phyloP scores from a whole-genome alignment of 2,329 filamentous ascomycete genomes.

The Pseudonectria buxi region DNA sequence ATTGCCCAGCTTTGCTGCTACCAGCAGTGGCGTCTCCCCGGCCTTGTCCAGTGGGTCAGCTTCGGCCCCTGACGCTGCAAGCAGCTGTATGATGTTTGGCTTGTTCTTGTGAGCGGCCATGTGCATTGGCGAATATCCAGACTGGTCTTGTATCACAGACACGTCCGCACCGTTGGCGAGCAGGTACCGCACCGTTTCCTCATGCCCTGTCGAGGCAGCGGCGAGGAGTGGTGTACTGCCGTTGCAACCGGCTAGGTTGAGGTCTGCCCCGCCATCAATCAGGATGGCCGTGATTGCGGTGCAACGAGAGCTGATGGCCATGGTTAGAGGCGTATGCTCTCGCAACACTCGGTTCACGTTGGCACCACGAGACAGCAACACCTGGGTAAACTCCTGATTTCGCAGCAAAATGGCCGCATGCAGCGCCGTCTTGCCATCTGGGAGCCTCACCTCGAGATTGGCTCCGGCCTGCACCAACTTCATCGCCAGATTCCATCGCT shows the following conservation, averaged over 20 bases:
- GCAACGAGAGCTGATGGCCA: constrained; percentile 21
- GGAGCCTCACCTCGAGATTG: constrained; percentile 18
- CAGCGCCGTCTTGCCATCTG: constrained; percentile 21
- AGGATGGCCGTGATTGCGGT: constrained; percentile 21
- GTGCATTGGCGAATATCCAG: constrained; percentile 21
- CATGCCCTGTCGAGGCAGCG: constrained; percentile 20
- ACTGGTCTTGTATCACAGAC: constrained; percentile 13
- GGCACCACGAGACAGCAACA: constrained; percentile 20
- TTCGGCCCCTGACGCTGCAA: constrained; percentile 16
- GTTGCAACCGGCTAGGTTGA: constrained; percentile 18
- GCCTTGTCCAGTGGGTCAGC: constrained; percentile 16
- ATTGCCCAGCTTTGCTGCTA: constrained; percentile 23
- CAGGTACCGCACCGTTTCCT: constrained; percentile 23
- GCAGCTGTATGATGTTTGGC: constrained; percentile 15
- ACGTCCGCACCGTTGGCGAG: constrained; percentile 19
- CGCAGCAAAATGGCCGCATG: constrained; percentile 21
- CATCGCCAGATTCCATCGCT: constrained; percentile 17
- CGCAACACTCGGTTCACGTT: constrained; percentile 19
- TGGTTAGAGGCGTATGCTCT: constrained; percentile 21
- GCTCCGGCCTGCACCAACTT: constrained; percentile 21
- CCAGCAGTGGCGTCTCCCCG: constrained; percentile 20
- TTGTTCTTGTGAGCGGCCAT: constrained; percentile 24
- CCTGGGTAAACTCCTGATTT: constrained; percentile 21
- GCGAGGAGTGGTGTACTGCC: constrained; percentile 22
- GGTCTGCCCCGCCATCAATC: constrained; percentile 20